These are phyloP conservation scores for Acacia concinna DNA, from an alignment of 331 rosid species.

Conservation along the genomic window DNA sequence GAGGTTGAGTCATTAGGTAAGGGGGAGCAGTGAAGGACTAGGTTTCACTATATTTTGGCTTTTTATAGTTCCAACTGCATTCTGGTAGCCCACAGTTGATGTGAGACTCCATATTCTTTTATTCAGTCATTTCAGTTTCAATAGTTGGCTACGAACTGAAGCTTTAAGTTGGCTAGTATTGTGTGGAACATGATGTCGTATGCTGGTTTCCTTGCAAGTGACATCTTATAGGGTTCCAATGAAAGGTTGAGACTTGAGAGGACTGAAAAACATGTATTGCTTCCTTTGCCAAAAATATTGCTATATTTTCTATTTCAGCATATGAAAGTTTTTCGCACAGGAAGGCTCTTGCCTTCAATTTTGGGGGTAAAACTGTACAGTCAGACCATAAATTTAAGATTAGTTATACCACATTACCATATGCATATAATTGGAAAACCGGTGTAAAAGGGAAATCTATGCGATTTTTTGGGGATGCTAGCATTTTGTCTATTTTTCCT, in stretches of 20 bases:
- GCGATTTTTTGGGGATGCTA: slow-evolving; percentile 5
- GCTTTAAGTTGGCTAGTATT: background rate
- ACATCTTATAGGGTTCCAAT: background rate
- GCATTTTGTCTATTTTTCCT: slow-evolving; percentile 2
- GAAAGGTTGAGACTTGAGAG: slow-evolving; percentile 12
- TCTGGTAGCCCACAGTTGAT: background rate
- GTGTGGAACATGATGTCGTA: background rate
- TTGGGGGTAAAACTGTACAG: background rate
- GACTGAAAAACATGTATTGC: background rate
- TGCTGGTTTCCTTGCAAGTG: slow-evolving; percentile 4
- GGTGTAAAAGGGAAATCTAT: background rate
- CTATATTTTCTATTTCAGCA: background rate
- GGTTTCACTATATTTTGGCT: slow-evolving; percentile 10
- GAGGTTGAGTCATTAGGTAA: background rate
- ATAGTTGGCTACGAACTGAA: background rate
- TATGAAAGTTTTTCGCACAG: background rate
- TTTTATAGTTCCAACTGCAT: slow-evolving; percentile 13
- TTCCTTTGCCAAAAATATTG: background rate
- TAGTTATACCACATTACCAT: slow-evolving; percentile 1
- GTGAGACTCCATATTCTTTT: background rate
- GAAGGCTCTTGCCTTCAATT: background rate
- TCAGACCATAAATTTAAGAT: slow-evolving; percentile 2
- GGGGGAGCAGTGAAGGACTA: background rate
- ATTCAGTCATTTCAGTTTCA: slow-evolving; percentile 7
- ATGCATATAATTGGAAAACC: background rate